phyloP scores from a whole-genome alignment of 2,329 filamentous ascomycete genomes.

The Fusarium sambucinum region DNA sequence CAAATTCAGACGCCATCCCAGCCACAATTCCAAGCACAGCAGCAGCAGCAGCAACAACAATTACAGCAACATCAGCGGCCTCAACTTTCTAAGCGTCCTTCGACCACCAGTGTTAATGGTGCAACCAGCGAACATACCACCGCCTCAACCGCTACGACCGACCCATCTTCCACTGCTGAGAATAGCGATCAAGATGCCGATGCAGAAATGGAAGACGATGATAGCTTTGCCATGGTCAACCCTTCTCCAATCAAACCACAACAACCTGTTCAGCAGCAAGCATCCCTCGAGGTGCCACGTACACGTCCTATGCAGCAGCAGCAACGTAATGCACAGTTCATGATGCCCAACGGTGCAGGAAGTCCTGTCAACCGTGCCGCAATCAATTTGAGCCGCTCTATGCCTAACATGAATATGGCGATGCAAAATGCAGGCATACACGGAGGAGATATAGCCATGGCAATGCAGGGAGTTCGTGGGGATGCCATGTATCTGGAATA shows the following conservation, averaged over 20 bases:
- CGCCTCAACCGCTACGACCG: constrained; percentile 52
- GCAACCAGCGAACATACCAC: constrained; percentile 52
- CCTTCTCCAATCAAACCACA: constrained; percentile 55
- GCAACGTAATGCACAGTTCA: constrained; percentile 52
- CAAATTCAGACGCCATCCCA: constrained; percentile 40
- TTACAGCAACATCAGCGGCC: constrained; percentile 28
- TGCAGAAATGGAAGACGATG: constrained; percentile 70
- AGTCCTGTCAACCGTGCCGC: constrained; percentile 53
- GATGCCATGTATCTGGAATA: constrained; percentile 68
- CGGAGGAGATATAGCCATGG: constrained; percentile 59
- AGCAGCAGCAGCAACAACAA: constrained; percentile 32
- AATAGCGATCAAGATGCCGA: constrained; percentile 60
- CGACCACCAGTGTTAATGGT: constrained; percentile 54
- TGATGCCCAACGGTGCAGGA: constrained; percentile 57
- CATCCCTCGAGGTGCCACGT: constrained; percentile 59
- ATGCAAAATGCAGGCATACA: constrained; percentile 58
- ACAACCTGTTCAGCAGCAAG: constrained; percentile 56
- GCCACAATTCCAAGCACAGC: constrained; percentile 38
- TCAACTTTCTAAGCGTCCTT: constrained; percentile 48
- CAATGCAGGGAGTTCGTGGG: constrained; percentile 60
- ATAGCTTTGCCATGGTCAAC: constrained; percentile 65
- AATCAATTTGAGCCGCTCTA: constrained; percentile 59
- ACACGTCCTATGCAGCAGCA: constrained; percentile 55
- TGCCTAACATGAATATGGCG: constrained; percentile 61
- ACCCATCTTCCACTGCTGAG: constrained; percentile 59